Conservation (phyloP, 352 stramenopile genomes). For the Phytopythium vexans region DNA sequence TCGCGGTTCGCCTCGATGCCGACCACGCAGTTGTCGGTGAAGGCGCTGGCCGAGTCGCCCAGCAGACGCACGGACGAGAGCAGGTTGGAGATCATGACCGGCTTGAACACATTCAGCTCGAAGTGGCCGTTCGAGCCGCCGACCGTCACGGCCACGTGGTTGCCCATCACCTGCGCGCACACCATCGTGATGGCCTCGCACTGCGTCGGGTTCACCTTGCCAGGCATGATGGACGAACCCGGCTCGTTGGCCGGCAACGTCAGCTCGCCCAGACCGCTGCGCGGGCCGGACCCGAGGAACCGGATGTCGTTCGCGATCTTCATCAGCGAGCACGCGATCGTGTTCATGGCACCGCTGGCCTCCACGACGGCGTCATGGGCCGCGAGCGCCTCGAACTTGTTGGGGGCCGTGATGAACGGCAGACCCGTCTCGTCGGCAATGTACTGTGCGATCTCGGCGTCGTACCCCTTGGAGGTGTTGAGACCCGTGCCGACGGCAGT, state of each 20-base stretch:
- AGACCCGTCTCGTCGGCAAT: constrained; percentile 92
- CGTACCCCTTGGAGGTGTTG: constrained; percentile 92
- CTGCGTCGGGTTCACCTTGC: constrained; percentile 88
- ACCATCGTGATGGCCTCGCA: constrained; percentile 97
- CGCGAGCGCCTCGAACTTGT: constrained; percentile 93
- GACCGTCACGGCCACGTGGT: constrained; percentile 92
- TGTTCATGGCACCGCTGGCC: constrained; percentile 68
- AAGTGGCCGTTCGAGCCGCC: constrained; percentile 95
- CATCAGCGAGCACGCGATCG: constrained; percentile 69
- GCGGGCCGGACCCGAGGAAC: constrained; percentile 59
- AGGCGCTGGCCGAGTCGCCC: constrained; percentile 83
- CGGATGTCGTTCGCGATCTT: constrained; percentile 81
- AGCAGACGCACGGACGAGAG: constrained; percentile 81
- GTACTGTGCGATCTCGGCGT: constrained; percentile 89
- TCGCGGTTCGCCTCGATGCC: constrained; percentile 90
- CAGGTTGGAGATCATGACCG: constrained; percentile 93
- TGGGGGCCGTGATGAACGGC: constrained; percentile 94
- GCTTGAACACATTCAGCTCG: constrained; percentile 98
- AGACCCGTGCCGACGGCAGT: constrained; percentile 94
- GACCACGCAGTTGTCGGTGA: constrained; percentile 92
- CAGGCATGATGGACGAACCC: constrained; percentile 72
- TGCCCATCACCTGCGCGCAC: constrained; percentile 95
- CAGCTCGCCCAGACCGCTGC: constrained; percentile 57
- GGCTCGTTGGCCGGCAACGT: constrained; percentile 67
- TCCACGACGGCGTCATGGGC: constrained; percentile 68